Conservation (phyloP, 2,329 filamentous ascomycete species). For the Botrytis byssoidea region DNA sequence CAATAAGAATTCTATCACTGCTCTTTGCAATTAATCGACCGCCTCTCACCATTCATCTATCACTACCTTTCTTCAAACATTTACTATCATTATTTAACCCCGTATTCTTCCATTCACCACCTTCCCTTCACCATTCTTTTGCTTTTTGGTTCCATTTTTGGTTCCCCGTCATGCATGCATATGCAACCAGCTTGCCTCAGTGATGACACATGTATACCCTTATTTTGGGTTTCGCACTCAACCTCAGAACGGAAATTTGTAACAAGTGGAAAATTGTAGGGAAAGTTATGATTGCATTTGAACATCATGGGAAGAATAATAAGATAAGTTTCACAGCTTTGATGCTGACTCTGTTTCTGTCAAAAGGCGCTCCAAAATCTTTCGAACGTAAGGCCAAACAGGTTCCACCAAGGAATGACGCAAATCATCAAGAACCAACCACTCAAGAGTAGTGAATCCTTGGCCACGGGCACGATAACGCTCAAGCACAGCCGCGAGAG, state of each 20-base stretch:
- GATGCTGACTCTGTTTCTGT: background rate
- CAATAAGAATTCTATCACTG: background rate
- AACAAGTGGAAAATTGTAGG: background rate
- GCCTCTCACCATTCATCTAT: background rate
- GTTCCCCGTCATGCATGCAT: background rate
- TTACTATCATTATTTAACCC: background rate
- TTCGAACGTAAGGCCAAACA: constrained; percentile 22
- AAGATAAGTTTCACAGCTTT: background rate
- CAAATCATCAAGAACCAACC: constrained; percentile 16
- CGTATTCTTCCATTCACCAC: background rate
- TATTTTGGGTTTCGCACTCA: background rate
- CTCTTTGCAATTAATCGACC: background rate
- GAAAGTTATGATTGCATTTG: background rate
- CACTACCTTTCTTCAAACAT: background rate
- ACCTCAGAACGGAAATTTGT: background rate
- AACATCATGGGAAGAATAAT: background rate
- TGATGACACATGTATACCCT: background rate
- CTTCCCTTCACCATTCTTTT: background rate
- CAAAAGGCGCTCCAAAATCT: constrained; percentile 19
- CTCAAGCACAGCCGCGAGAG: constrained; percentile 16
- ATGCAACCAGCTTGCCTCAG: background rate
- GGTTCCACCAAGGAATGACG: constrained; percentile 11
- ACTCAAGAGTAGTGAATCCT: constrained; percentile 23
- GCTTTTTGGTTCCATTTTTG: background rate
- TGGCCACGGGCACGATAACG: constrained; percentile 19